Evolutionary conservation across 225 moss, liverwort and hornwort genomes (phyloP).

Genomic region (Pseudoscleropodium purum): DNA sequence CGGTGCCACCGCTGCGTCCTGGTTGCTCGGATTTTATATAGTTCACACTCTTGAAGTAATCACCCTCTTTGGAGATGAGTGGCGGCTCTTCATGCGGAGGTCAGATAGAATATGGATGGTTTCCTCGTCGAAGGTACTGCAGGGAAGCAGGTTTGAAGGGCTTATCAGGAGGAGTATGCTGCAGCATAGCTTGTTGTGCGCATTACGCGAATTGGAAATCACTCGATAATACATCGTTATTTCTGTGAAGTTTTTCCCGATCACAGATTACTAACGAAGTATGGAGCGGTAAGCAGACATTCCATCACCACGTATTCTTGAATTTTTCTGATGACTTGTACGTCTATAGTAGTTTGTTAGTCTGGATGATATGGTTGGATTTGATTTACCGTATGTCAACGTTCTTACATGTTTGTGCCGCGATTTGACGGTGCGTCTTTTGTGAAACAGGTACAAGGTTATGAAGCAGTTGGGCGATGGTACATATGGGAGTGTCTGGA

Average conservation of each 20-base stretch:
- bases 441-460: slow-evolving; percentile 43
- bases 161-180: slow-evolving; percentile 56
- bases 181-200: slow-evolving; percentile 69
- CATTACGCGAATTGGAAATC: slow-evolving; percentile 52
- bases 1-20: slow-evolving; percentile 72
- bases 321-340: neutral
- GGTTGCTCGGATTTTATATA: slow-evolving; percentile 46
- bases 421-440: neutral
- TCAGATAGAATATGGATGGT: slow-evolving; percentile 70
- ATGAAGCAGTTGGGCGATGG: slow-evolving; percentile 73
- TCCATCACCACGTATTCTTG: neutral
- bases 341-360: neutral
- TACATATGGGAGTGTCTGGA: slow-evolving; percentile 78
- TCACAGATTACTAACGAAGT: slow-evolving; percentile 33
- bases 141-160: slow-evolving; percentile 45
- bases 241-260: slow-evolving; percentile 52
- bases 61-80: slow-evolving; percentile 82
- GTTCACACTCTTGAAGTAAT: slow-evolving; percentile 56
- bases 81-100: slow-evolving; percentile 78
- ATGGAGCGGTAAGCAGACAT: slow-evolving; percentile 67
- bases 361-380: neutral
- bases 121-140: slow-evolving; percentile 76
- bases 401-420: no score
- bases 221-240: slow-evolving; percentile 43
- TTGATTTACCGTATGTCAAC: no score